A percentile compares a stretch with the other conserved stretches of the same genome.
phyloP scores from a whole-genome alignment of 805 yeast species.

The Blastobotrys muscicola region DNA sequence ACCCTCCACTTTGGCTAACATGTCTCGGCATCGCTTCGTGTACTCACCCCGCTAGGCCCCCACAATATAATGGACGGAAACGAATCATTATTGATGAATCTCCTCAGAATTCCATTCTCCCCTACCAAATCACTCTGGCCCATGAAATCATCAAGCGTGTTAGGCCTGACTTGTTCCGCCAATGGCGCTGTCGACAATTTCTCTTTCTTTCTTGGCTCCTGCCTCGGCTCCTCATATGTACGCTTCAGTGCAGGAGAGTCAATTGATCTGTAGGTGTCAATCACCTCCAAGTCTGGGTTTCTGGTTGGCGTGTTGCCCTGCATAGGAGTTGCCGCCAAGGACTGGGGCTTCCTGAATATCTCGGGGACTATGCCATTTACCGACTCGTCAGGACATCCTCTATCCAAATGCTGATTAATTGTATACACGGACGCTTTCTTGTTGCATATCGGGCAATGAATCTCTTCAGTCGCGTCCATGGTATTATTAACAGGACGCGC shows the following conservation, averaged over 20 bases:
- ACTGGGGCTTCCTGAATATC: background rate
- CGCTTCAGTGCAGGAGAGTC: background rate
- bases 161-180: conserved; percentile 80
- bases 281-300: background rate
- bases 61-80: conserved; percentile 78
- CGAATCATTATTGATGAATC: conserved; percentile 43
- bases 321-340: background rate
- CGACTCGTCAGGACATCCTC: conserved; percentile 23
- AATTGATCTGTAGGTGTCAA: conserved; percentile 1
- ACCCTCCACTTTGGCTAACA: too few relatives aligned
- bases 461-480: conserved; percentile 3
- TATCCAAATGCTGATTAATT: conserved; percentile 27
- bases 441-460: conserved; percentile 26
- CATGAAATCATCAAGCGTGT: conserved; percentile 52
- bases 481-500: background rate
- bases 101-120: conserved; percentile 49
- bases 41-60: conserved; percentile 89
- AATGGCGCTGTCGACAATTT: conserved; percentile 36
- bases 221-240: background rate
- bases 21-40: too few relatives aligned
- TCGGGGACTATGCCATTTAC: too few relatives aligned
- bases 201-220: background rate
- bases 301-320: background rate
- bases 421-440: conserved; percentile 21
- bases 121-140: conserved; percentile 82